A percentile compares a stretch with the other conserved stretches of the same genome.
Conservation (phyloP, 495 filamentous ascomycete genomes). For the Hypoxylon rickii region DNA sequence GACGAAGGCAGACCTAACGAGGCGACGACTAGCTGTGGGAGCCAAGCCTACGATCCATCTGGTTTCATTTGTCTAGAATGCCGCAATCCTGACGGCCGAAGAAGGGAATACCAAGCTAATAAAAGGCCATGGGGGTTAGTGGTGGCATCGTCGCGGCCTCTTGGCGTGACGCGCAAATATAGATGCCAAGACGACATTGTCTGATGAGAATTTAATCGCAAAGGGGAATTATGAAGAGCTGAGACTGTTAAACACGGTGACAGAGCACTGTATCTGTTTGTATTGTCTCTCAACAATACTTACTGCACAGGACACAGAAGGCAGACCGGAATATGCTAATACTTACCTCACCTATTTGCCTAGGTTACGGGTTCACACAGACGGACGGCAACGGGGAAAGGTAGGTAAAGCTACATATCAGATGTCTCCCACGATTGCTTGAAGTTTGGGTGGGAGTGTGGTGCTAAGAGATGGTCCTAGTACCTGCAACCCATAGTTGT, state of each 20-base stretch:
- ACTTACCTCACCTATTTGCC: too few species aligned
- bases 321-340: too few species aligned
- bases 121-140: slow-evolving; percentile 4
- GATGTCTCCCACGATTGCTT: slow-evolving; percentile 28
- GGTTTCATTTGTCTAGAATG: slow-evolving; percentile 44
- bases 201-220: slow-evolving; percentile 17
- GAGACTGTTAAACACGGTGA: slow-evolving; percentile 13
- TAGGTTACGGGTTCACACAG: background rate
- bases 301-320: too few species aligned
- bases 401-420: slow-evolving; percentile 11
- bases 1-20: slow-evolving; percentile 1
- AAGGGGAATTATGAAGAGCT: too few species aligned
- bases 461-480: slow-evolving; percentile 6
- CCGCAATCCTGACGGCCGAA: slow-evolving; percentile 19
- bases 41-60: slow-evolving; percentile 35
- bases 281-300: slow-evolving; percentile 6
- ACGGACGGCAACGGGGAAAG: background rate
- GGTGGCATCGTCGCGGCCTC: slow-evolving; percentile 23
- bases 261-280: slow-evolving; percentile 12
- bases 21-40: slow-evolving; percentile 9
- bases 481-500: slow-evolving; percentile 8
- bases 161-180: slow-evolving; percentile 33
- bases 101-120: slow-evolving; percentile 9
- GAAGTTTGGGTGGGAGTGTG: slow-evolving; percentile 20
- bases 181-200: slow-evolving; percentile 28